These are phyloP conservation scores for Dipodascopsis uninucleata DNA, from an alignment of 805 yeast species.

Conservation along the genomic window DNA sequence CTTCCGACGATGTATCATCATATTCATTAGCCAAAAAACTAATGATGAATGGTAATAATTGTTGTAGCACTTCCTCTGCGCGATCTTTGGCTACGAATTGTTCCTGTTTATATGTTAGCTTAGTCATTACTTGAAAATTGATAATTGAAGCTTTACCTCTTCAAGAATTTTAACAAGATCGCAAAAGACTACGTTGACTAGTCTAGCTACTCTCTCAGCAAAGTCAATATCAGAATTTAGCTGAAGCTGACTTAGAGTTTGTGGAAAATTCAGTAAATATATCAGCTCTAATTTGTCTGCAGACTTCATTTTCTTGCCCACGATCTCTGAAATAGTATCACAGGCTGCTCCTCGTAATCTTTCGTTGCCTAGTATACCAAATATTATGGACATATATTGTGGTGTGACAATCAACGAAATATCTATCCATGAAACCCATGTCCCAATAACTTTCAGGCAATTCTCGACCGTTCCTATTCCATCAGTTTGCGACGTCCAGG, in stretches of 20 bases:
- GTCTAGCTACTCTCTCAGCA: constrained; percentile 69
- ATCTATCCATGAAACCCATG: constrained; percentile 91
- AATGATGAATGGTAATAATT: constrained; percentile 68
- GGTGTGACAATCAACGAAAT: constrained; percentile 65
- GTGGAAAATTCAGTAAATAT: constrained; percentile 62
- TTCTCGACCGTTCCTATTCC: constrained; percentile 51
- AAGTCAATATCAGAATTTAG: constrained; percentile 55
- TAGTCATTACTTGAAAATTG: constrained; percentile 30
- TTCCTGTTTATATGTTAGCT: constrained; percentile 35
- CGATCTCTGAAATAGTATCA: constrained; percentile 57
- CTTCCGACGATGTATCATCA: constrained; percentile 82
- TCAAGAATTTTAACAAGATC: constrained; percentile 72
- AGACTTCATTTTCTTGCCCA: constrained; percentile 75
- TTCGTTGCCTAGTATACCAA: constrained; percentile 50
- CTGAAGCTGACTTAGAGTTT: constrained; percentile 44
- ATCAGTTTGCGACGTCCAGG: constrained; percentile 34
- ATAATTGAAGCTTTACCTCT: constrained; percentile 31
- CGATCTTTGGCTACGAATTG: constrained; percentile 11
- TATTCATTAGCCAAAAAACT: constrained; percentile 73
- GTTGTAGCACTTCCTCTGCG: constrained; percentile 40
- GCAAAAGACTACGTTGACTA: constrained; percentile 67
- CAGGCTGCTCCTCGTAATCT: constrained; percentile 51
- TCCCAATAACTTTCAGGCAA: constrained; percentile 66
- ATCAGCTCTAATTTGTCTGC: constrained; percentile 66
- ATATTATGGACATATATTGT: constrained; percentile 55